Evolutionary conservation across 345 rosid genomes (phyloP).

Genomic region (Eucalyptus victrix): DNA sequence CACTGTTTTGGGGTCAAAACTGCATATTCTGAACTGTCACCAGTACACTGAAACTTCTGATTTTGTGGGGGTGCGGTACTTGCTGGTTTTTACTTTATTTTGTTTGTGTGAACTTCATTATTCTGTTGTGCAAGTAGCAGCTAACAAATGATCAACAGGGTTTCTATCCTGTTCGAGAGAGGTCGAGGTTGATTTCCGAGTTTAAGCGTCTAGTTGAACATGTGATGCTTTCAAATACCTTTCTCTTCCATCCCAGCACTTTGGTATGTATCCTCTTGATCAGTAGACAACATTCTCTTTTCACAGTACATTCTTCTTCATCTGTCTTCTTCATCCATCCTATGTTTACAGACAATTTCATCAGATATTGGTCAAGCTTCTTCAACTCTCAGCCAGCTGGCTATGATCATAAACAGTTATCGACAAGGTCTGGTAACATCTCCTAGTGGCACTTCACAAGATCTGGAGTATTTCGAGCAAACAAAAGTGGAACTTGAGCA

Average conservation of each 20-base stretch:
- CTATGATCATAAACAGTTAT: constrained; percentile 16
- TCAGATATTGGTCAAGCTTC: constrained; percentile 57
- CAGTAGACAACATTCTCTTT: not conserved
- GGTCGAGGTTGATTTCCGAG: constrained; percentile 55
- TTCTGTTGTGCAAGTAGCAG: not conserved
- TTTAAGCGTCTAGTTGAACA: constrained; percentile 39
- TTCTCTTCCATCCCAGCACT: constrained; percentile 8
- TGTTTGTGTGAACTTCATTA: not conserved
- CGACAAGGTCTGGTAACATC: constrained; percentile 23
- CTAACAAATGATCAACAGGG: constrained; percentile 41
- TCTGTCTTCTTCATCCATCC: not conserved
- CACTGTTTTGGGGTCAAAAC: constrained; percentile 27
- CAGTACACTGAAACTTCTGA: constrained; percentile 95
- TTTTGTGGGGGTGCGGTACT: constrained; percentile 78
- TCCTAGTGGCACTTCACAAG: constrained; percentile 17
- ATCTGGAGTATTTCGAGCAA: constrained; percentile 40
- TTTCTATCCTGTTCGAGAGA: constrained; percentile 79
- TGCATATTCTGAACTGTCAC: constrained; percentile 92
- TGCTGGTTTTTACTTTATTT: not conserved
- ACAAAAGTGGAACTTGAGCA: constrained; percentile 34
- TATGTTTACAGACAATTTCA: constrained; percentile 39
- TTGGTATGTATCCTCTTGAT: constrained; percentile 13
- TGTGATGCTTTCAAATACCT: constrained; percentile 43
- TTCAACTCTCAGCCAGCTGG: constrained; percentile 34
- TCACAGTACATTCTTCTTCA: not conserved